Percentiles rank a stretch among this genome's conserved stretches.
These are phyloP conservation scores for Asterophora parasitica DNA, from an alignment of 768 basidiomycete genomes.

Conservation along the genomic window DNA sequence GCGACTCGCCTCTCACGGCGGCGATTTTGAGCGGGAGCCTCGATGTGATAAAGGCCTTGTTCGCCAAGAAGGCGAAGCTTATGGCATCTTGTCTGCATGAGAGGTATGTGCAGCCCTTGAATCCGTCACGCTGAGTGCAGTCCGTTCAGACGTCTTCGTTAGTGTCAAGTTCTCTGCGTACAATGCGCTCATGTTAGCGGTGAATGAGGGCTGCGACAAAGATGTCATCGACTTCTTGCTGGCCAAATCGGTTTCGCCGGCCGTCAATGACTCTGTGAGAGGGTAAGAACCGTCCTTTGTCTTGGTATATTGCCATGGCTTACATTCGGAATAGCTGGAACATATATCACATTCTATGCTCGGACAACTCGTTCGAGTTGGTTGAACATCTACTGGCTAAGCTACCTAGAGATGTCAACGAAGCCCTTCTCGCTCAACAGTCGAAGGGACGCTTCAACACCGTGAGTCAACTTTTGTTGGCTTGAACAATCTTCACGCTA, in stretches of 20 bases:
- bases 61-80: constrained; percentile 35
- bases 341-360: constrained; percentile 46
- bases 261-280: constrained; percentile 33
- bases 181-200: constrained; percentile 43
- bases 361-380: constrained; percentile 21
- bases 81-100: constrained; percentile 38
- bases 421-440: constrained; percentile 39
- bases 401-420: constrained; percentile 45
- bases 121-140: not conserved
- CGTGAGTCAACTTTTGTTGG: constrained; percentile 23
- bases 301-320: not conserved
- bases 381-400: constrained; percentile 43
- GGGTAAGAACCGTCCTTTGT: constrained; percentile 30
- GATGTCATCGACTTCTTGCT: constrained; percentile 48
- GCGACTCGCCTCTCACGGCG: constrained; percentile 49
- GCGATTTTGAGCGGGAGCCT: constrained; percentile 35
- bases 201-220: constrained; percentile 20
- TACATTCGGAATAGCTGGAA: constrained; percentile 40
- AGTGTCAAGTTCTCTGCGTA: constrained; percentile 44
- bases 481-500: not conserved
- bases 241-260: constrained; percentile 39
- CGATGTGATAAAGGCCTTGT: constrained; percentile 40
- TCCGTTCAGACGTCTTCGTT: constrained; percentile 2
- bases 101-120: constrained; percentile 28
- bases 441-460: constrained; percentile 44